phyloP scores from a whole-genome alignment of 2,329 filamentous ascomycete genomes.

The Epichloe sylvatica region DNA sequence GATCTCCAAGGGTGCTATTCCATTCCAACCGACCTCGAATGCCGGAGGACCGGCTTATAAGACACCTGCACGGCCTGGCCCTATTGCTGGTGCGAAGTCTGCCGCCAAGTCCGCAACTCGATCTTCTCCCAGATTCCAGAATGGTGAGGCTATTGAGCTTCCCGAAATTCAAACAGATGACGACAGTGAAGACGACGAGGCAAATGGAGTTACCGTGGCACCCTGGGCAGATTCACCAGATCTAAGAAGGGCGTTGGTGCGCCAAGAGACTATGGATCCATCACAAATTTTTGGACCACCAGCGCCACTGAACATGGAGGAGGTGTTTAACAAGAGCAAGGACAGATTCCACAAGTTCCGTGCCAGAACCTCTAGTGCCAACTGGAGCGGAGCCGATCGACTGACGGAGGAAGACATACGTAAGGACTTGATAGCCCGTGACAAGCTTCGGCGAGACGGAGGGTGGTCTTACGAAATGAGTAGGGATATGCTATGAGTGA shows the following conservation, averaged over 20 bases:
- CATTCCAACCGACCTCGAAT: conserved; percentile 62
- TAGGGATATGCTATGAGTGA: conserved; percentile 27
- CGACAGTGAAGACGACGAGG: conserved; percentile 64
- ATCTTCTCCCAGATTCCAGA: conserved; percentile 74
- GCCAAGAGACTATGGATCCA: conserved; percentile 77
- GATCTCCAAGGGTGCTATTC: conserved; percentile 75
- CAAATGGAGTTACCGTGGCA: conserved; percentile 42
- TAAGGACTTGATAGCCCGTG: conserved; percentile 64
- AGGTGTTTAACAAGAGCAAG: conserved; percentile 84
- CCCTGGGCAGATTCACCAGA: conserved; percentile 84
- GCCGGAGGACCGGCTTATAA: conserved; percentile 46
- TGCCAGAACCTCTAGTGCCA: conserved; percentile 81
- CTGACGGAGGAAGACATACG: conserved; percentile 80
- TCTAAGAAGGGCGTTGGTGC: conserved; percentile 57
- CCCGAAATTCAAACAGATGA: conserved; percentile 94
- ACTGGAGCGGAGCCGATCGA: conserved; percentile 72
- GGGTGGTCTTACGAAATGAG: conserved; percentile 64
- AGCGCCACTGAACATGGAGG: conserved; percentile 81
- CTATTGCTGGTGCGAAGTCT: conserved; percentile 33
- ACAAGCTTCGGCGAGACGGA: conserved; percentile 67
- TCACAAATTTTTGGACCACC: conserved; percentile 80
- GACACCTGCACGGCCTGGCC: conserved; percentile 49
- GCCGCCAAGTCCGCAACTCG: conserved; percentile 45
- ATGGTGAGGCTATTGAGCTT: conserved; percentile 79
- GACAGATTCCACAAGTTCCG: conserved; percentile 79